Conservation (phyloP, 345 rosid genomes). For the Syzygium oleosum region DNA sequence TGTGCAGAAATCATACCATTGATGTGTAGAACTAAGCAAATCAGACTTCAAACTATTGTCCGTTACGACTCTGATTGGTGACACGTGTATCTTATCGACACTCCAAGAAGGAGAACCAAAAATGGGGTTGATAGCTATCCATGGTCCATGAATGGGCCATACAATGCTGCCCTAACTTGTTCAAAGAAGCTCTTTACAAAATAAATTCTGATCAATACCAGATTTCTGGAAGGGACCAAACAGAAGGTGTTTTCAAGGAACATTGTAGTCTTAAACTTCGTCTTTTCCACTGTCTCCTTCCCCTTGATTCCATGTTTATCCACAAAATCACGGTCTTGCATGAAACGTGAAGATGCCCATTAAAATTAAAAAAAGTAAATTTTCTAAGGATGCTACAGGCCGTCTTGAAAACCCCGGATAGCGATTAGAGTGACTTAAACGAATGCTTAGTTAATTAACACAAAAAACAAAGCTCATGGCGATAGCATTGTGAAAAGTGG, state of each 20-base stretch:
- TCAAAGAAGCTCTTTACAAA: neutral
- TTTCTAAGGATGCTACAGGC: neutral
- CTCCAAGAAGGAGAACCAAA: neutral
- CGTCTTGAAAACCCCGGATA: neutral
- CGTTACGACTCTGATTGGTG: neutral
- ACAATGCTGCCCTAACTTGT: neutral
- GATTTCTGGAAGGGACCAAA: neutral
- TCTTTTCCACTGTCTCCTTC: neutral
- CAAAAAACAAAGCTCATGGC: neutral
- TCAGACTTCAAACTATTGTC: neutral
- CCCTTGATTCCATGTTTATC: neutral
- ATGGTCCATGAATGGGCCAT: neutral
- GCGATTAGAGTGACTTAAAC: neutral
- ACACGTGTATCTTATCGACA: neutral
- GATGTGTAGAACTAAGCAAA: neutral
- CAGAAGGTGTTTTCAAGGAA: neutral
- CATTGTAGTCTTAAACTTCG: neutral
- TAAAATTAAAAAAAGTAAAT: neutral
- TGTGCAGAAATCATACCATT: neutral
- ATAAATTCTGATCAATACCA: neutral
- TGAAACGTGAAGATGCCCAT: neutral
- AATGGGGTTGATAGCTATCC: neutral
- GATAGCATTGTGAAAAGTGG: neutral
- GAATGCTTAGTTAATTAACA: neutral
- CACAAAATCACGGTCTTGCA: neutral